These are phyloP conservation scores for Aureobasidium mangrovei DNA, from an alignment of 2,329 filamentous ascomycete genomes.

Conservation along the genomic window DNA sequence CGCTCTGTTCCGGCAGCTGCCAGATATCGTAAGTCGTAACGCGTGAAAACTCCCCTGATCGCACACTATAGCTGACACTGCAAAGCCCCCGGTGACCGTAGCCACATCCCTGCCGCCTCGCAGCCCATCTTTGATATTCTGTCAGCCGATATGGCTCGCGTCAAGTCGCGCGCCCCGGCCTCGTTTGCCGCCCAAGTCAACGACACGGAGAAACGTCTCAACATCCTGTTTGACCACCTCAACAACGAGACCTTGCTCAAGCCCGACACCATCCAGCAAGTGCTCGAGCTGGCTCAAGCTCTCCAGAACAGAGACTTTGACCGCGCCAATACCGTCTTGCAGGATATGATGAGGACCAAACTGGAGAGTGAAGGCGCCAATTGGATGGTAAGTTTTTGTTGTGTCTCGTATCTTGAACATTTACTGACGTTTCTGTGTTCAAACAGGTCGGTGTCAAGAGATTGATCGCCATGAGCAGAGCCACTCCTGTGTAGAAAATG, in stretches of 20 bases:
- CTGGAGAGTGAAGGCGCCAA: conserved; percentile 39
- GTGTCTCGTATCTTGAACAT: conserved; percentile 1
- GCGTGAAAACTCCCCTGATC: no score
- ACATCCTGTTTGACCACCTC: conserved; percentile 90
- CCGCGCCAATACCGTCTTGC: conserved; percentile 36
- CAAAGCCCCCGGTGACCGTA: conserved; percentile 58
- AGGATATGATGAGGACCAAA: conserved; percentile 40
- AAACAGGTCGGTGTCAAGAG: conserved; percentile 26
- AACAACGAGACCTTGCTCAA: conserved; percentile 91
- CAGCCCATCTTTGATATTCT: conserved; percentile 75
- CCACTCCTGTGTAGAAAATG: conserved; percentile 21
- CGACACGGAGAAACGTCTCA: conserved; percentile 86
- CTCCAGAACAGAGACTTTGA: conserved; percentile 37
- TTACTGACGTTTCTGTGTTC: neutral
- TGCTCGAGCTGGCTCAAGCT: conserved; percentile 46
- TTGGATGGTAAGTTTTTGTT: conserved; percentile 40
- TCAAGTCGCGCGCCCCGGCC: conserved; percentile 76
- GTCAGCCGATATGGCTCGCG: conserved; percentile 74
- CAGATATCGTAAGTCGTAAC: conserved; percentile 56
- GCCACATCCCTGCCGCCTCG: conserved; percentile 72
- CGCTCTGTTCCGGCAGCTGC: conserved; percentile 43
- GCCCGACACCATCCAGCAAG: conserved; percentile 63
- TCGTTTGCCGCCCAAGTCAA: conserved; percentile 82
- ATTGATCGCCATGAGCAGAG: conserved; percentile 31
- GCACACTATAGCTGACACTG: conserved; percentile 17